Evolutionary conservation across 164 flowering plant species (phyloP), one percentile per base, ranked within the genome.

Genomic region (Cinnamomum chago): DNA sequence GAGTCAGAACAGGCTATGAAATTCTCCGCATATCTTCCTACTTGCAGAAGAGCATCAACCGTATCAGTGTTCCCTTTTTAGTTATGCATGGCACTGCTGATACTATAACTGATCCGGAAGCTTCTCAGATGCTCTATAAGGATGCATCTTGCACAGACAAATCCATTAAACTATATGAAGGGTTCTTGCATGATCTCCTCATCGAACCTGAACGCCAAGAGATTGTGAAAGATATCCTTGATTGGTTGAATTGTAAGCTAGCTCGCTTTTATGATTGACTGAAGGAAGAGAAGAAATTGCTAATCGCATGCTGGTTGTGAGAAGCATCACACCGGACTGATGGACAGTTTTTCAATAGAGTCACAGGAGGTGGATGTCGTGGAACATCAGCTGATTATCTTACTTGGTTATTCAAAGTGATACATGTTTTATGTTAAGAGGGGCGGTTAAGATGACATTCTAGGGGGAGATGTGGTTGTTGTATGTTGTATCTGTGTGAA

Each of bases 51-150:
- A 87, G 90, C 72, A 72, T 90, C 47, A 67, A 68, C 23, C 81
- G 75, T 79, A 13, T 90, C 47, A 85, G 74, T 15, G 84, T 86
- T 24, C 96, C 97, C 1, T 88, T 94, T 72, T 69, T 92, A 0
- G 97, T 94, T 70, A 92, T 94, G 58, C 98, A 94, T 69, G 97
- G 98, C n/a, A 81, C 90, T 60, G 91, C 85, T 58, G 98, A 94
- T 79, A 75, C 85, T 2, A 85, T 94, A 12, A 94, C 98, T 66
- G 97, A 92, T 70, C 98, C 97, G 0, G 80, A 76, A 73, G 97
- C 89, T 65, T 88, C 97, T 64, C 58, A 79, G 55, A 87, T 82
- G 70, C 85, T 94, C 30, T 85, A 92, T 50, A 79, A 84, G 20
- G 92, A 87, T 80, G 94, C 98, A n/a, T 83, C 91, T 3, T 89